Evolutionary conservation across 2,329 filamentous ascomycete species (phyloP).

Genomic region (Cladosporium sp.): DNA sequence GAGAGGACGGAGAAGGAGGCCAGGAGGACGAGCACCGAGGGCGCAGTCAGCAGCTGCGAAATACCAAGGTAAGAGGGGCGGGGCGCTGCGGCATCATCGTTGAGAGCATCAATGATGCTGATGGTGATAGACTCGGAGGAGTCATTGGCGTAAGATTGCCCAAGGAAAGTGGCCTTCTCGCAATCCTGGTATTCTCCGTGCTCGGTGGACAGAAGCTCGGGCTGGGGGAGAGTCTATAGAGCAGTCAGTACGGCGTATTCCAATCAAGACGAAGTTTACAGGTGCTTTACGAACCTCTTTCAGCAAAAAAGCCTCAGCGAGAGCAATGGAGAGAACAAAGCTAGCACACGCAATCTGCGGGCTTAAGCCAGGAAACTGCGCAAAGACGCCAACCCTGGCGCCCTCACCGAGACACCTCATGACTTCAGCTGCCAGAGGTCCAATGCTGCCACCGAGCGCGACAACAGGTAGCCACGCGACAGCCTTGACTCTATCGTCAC

Average conservation of each 20-base stretch:
- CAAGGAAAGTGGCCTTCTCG: conserved; percentile 45
- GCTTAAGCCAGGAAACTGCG: conserved; percentile 39
- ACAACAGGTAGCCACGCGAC: conserved; percentile 43
- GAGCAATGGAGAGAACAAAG: conserved; percentile 38
- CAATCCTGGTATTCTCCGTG: conserved; percentile 32
- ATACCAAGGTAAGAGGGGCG: conserved; percentile 38
- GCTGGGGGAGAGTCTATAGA: conserved; percentile 18
- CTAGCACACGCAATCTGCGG: conserved; percentile 41
- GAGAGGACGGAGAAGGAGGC: conserved; percentile 50
- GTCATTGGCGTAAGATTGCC: conserved; percentile 23
- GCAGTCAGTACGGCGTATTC: conserved; percentile 1
- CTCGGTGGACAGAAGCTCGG: neutral
- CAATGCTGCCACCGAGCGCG: conserved; percentile 42
- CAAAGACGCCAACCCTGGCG: conserved; percentile 35
- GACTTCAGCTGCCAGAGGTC: conserved; percentile 40
- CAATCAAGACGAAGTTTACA: neutral
- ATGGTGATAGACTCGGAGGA: conserved; percentile 35
- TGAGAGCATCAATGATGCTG: conserved; percentile 31
- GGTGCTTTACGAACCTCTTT: conserved; percentile 34
- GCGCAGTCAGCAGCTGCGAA: conserved; percentile 41
- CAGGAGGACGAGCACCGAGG: conserved; percentile 42
- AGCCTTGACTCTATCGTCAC: conserved; percentile 32
- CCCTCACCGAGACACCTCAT: conserved; percentile 40
- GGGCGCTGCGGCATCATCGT: conserved; percentile 20
- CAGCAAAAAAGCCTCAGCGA: conserved; percentile 37